A percentile compares a stretch with the other conserved stretches of the same genome.
phyloP scores from a whole-genome alignment of 495 filamentous ascomycete genomes.

The Penicillium robsamsonii region DNA sequence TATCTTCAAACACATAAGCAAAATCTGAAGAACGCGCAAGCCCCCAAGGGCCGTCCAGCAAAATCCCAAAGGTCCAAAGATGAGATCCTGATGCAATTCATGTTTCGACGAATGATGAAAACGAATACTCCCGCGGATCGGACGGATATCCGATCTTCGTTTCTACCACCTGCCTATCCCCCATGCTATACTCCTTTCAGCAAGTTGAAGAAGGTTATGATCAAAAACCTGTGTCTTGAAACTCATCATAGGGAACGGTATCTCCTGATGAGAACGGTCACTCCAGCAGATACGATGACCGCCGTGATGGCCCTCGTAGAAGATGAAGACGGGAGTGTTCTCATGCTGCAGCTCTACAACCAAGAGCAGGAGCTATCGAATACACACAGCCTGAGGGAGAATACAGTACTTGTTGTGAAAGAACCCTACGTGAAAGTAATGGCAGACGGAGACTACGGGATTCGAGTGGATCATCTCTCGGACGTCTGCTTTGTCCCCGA shows the following conservation, averaged over 20 bases:
- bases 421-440: slow-evolving; percentile 51
- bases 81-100: slow-evolving; percentile 23
- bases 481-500: slow-evolving; percentile 40
- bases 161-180: slow-evolving; percentile 26
- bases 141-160: slow-evolving; percentile 16
- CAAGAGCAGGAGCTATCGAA: slow-evolving; percentile 26
- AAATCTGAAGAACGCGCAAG: slow-evolving; percentile 18
- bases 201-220: slow-evolving; percentile 22
- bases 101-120: slow-evolving; percentile 14
- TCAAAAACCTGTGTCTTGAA: slow-evolving; percentile 43
- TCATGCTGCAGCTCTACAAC: slow-evolving; percentile 49
- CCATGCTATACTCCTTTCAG: slow-evolving; percentile 18
- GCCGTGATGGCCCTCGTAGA: slow-evolving; percentile 47
- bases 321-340: slow-evolving; percentile 47
- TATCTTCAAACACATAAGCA: slow-evolving; percentile 16
- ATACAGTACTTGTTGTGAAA: slow-evolving; percentile 45
- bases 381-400: slow-evolving; percentile 28
- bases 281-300: slow-evolving; percentile 39
- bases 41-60: slow-evolving; percentile 17
- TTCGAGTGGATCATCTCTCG: slow-evolving; percentile 54
- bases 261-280: slow-evolving; percentile 43
- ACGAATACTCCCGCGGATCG: not conserved
- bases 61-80: slow-evolving; percentile 21
- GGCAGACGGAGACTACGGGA: slow-evolving; percentile 34
- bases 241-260: slow-evolving; percentile 51